Evolutionary conservation across 1,284 basidiomycete genomes (phyloP).

Genomic region (Irpex sp.): DNA sequence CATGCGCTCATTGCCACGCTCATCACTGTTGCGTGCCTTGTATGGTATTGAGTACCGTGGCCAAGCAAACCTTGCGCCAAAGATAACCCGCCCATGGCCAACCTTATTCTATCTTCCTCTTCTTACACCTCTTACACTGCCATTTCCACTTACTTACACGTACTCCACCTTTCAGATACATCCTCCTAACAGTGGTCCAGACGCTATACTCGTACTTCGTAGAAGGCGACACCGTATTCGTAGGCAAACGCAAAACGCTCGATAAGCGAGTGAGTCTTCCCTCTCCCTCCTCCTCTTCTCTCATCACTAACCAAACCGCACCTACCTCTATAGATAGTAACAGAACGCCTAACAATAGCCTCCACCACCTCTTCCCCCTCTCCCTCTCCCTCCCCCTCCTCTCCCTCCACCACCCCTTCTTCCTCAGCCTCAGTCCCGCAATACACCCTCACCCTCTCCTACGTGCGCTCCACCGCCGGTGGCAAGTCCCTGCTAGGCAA

Average conservation of each 20-base stretch:
- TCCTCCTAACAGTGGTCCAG: slow-evolving; percentile 64
- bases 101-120: too few relatives aligned
- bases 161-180: slow-evolving; percentile 49
- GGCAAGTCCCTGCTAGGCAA: slow-evolving; percentile 75
- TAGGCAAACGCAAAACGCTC: slow-evolving; percentile 80
- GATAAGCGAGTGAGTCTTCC: slow-evolving; percentile 60
- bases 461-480: slow-evolving; percentile 69
- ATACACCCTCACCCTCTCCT: slow-evolving; percentile 61
- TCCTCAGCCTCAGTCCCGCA: slow-evolving; percentile 37
- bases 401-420: too few relatives aligned
- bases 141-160: background rate
- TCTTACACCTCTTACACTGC: too few relatives aligned
- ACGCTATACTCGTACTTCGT: slow-evolving; percentile 78
- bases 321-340: slow-evolving; percentile 31
- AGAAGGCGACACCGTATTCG: slow-evolving; percentile 78
- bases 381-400: too few relatives aligned
- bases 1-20: too few relatives aligned
- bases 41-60: too few relatives aligned
- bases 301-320: too few relatives aligned
- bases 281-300: background rate
- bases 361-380: slow-evolving; percentile 34
- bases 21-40: too few relatives aligned
- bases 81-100: too few relatives aligned
- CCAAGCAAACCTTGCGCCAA: too few relatives aligned
- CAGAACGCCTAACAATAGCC: slow-evolving; percentile 73